These are phyloP conservation scores for Mortierella sp. DNA, from an alignment of 371 early-diverging fungal species.

Conservation along the genomic window DNA sequence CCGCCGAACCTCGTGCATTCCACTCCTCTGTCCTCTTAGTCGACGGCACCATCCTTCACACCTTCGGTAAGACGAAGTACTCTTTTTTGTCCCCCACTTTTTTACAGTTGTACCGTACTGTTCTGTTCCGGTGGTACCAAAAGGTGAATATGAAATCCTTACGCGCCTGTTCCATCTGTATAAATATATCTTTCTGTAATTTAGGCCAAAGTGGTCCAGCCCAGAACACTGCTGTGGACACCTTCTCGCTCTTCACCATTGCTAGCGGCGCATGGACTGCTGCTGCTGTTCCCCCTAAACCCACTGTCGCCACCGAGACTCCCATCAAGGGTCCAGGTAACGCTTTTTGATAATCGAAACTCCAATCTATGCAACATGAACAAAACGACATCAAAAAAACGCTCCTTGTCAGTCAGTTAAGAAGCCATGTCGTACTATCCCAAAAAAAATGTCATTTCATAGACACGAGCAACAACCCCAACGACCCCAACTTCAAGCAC, in stretches of 20 bases:
- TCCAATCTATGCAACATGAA: not conserved
- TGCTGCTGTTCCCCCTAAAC: not conserved
- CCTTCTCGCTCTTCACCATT: constrained; percentile 16
- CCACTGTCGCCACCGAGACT: constrained; percentile 11
- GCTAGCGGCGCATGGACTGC: constrained; percentile 11
- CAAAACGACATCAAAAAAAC: too few species aligned
- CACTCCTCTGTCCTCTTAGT: constrained; percentile 35
- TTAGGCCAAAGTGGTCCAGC: constrained; percentile 34
- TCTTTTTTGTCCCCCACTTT: not conserved
- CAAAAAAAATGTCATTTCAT: not conserved
- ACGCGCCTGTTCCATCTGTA: not conserved
- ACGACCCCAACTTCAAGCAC: constrained; percentile 31
- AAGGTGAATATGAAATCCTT: not conserved
- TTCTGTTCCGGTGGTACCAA: not conserved
- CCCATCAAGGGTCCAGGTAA: constrained; percentile 40
- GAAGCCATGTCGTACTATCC: not conserved
- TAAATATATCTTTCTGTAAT: not conserved
- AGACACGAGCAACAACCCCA: constrained; percentile 31
- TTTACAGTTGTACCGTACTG: not conserved
- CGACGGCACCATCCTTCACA: constrained; percentile 33
- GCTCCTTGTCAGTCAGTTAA: not conserved
- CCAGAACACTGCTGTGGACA: constrained; percentile 7
- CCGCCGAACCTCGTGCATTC: constrained; percentile 46
- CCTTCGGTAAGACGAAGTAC: constrained; percentile 28
- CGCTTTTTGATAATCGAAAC: not conserved